Evolutionary conservation across 2,329 filamentous ascomycete genomes (phyloP), one percentile per base, ranked within the genome.

Genomic region (Rasamsonia emersonii): DNA sequence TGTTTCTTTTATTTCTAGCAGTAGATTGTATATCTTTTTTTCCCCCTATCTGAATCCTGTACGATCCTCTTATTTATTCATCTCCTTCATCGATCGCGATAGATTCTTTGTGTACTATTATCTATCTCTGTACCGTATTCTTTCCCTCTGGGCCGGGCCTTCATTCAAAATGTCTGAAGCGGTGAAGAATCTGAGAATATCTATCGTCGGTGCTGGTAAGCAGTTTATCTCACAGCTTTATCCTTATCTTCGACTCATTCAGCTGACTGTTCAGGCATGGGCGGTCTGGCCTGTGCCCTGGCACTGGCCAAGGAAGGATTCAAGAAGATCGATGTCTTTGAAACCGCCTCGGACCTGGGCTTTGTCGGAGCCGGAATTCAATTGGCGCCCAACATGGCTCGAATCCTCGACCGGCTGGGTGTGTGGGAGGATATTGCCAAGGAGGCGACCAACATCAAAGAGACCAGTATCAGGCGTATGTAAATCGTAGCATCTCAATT

Each of bases 351-450:
- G 4, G 73, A 76, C 42, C 68, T 89, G 3, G 83, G 83, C 4
- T 89, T 89, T 46, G 82, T 89, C 1, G 85, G 85, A 15, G 85
- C 85, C 1, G 85, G 85, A 4, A 89, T 91, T 43, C 85, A 93
- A 53, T 68, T 89, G 36, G 82, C 84, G 0, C 84, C 84, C 0
- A 93, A 91, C 44, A 82, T 89, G 71, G 77, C 79, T 3, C 73
- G 82, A 2, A 81, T 91, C 6, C 68, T 91, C 9, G 78, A 85
- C 49, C 65, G 70, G 9, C 62, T 88, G 23, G 83, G 79, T 7
- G 80, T 81, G 37, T 89, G 83, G 82, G 60, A 70, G 11, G 66
- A 70, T 10, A 84, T 91, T 40, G 74, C 74, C 41, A 70, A 65
- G 21, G 81, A 86, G 52, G 80, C 81, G 3, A 82, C 83, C 0